phyloP scores from a whole-genome alignment of 2,329 filamentous ascomycete genomes.

The Ceratocystis diversiconidia region DNA sequence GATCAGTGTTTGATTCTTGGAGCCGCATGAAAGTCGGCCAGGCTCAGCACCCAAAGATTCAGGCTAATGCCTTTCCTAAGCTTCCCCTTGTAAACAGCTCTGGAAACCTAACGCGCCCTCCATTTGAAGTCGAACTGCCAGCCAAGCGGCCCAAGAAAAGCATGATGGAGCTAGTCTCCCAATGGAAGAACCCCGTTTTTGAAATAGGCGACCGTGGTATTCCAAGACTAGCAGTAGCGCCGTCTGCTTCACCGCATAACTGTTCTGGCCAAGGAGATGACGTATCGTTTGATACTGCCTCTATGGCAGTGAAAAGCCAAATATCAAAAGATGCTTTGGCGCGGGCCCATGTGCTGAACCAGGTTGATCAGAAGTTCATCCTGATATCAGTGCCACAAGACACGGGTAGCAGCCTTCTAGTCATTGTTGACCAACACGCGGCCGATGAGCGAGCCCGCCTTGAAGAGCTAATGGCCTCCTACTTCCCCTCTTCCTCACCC shows the following conservation, averaged over 20 bases:
- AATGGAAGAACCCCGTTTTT: constrained; percentile 70
- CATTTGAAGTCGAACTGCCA: constrained; percentile 14
- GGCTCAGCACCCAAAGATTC: not conserved
- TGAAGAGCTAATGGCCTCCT: constrained; percentile 50
- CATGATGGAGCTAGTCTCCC: constrained; percentile 45
- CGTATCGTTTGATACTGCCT: constrained; percentile 11
- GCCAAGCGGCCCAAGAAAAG: constrained; percentile 29
- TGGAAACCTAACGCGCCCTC: constrained; percentile 15
- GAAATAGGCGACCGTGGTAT: constrained; percentile 33
- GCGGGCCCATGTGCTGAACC: constrained; percentile 53
- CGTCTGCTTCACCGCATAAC: constrained; percentile 21
- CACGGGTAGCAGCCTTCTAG: constrained; percentile 36
- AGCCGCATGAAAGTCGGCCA: constrained; percentile 23
- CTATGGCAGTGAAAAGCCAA: constrained; percentile 23
- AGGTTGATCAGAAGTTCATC: constrained; percentile 86
- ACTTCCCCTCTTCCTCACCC: constrained; percentile 28
- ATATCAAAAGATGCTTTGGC: constrained; percentile 50
- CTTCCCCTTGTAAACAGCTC: constrained; percentile 12
- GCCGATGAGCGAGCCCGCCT: constrained; percentile 79
- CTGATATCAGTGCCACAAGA: constrained; percentile 37
- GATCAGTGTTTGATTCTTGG: constrained; percentile 28
- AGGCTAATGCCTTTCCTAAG: constrained; percentile 8
- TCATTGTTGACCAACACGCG: constrained; percentile 86
- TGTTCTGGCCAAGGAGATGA: constrained; percentile 19
- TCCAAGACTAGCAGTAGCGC: constrained; percentile 25